Conservation (phyloP, 176 grass and related monocot genomes). For the Melocanna baccifera region DNA sequence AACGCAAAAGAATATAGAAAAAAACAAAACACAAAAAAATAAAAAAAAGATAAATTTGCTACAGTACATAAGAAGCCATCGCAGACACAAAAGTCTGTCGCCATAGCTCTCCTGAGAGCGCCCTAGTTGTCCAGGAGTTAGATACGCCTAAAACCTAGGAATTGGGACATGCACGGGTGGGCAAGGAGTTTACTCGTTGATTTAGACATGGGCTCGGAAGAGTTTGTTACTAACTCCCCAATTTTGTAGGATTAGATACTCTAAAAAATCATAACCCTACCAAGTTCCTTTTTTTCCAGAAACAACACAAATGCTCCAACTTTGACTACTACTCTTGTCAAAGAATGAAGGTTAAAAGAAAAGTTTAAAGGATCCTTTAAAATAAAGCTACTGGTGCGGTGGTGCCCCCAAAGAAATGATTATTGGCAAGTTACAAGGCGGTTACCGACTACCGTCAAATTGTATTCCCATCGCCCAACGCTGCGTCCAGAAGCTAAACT, state of each 20-base stretch:
- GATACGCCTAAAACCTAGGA: neutral
- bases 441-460: neutral
- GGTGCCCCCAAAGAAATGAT: neutral
- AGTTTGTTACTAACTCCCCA: neutral
- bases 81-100: no score
- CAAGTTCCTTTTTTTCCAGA: neutral
- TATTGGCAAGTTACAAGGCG: neutral
- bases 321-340: neutral
- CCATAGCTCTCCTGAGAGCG: no score
- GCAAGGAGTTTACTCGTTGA: neutral
- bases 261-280: neutral
- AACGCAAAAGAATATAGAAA: no score
- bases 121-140: neutral
- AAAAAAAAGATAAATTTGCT: no score
- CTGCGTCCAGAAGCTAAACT: no score
- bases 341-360: neutral
- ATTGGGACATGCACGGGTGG: neutral
- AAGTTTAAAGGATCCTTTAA: neutral
- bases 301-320: neutral
- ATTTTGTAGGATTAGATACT: neutral
- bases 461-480: no score
- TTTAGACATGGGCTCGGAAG: neutral
- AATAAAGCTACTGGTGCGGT: neutral
- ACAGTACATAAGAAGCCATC: no score
- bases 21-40: no score